Conservation (phyloP, 257 asterid species). For the Solanum megistacrolobum region DNA sequence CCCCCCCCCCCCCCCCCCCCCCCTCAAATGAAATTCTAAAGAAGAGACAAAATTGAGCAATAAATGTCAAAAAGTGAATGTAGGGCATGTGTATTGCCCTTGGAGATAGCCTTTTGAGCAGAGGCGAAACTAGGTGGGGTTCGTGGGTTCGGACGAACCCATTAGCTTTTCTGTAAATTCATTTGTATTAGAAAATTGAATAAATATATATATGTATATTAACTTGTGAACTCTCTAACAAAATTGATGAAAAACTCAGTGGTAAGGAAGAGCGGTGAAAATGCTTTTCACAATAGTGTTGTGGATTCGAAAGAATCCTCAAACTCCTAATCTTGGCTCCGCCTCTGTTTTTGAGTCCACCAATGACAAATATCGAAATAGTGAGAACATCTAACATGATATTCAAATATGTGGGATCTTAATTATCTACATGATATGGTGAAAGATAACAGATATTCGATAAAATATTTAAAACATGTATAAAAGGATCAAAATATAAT, state of each 20-base stretch:
- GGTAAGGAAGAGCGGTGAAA: no score
- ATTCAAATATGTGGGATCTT: not conserved
- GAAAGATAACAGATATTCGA: not conserved
- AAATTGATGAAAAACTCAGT: no score
- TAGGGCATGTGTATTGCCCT: not conserved
- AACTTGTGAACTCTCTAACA: no score
- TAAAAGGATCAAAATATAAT: no score
- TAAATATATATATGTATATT: no score
- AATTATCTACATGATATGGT: not conserved
- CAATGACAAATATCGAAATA: not conserved
- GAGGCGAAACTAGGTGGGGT: no score
- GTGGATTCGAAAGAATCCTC: no score
- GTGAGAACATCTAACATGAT: not conserved
- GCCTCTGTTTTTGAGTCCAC: not conserved
- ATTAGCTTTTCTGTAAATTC: rapidly evolving
- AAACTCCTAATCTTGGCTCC: no score
- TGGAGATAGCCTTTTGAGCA: not conserved
- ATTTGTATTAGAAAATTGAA: no score
- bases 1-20: no score
- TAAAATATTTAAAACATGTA: not conserved
- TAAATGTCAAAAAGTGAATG: not conserved
- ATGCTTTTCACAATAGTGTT: no score
- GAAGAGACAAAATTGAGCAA: not conserved
- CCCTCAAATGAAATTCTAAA: not conserved
- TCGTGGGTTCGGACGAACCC: no score